Evolutionary conservation across 2,329 filamentous ascomycete species (phyloP), one percentile per base, ranked within the genome.

Genomic region (Lecanicillium sp.): DNA sequence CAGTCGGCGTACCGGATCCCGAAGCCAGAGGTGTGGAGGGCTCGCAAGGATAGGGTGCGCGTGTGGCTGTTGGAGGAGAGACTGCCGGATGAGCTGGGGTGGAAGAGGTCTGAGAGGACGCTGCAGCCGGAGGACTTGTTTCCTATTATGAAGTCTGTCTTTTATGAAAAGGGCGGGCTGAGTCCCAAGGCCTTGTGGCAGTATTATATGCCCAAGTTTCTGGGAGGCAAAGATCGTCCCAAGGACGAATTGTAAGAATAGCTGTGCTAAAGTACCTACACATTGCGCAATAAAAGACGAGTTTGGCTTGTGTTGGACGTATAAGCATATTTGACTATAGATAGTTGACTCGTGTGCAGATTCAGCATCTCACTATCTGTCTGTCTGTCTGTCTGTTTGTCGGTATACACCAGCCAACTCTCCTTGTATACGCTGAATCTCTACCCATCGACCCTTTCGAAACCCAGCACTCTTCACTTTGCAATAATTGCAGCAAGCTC

Each of bases 1-100:
- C 44, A 42, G 2, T 38, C 44, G 13, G 44, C 27, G 9, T 42
- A 37, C 30, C 40, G 22, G 19, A 34, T 44, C 12, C 42, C 44
- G 5, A 12, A 22, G 2, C 14, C 29, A 4, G 31, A 31, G n/a
- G 29, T 29, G 5, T 43, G 33, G 40, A 38, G 5, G 5, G 40
- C 35, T 1, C 43, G 37, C 1, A 46, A 46, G 30, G 29, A 46
- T 3, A 27, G 35, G 5, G 43, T 46, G 9, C 25, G 36, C 9
- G 38, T 34, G 1, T 46, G 45, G 45, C 30, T 45, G 14, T 37
- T 28, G 8, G 43, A 46, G 25, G 45, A 46, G 28, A 35, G 45
- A 14, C 35, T 46, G 11, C 45, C 45, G 4, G 32, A 33, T 3
- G 43, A 47, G 38, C 35, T 42, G 5, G 45, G 43, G 12, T 45